These are phyloP conservation scores for Furcasterigmium furcatum DNA, from an alignment of 2,329 filamentous ascomycete species.

Conservation along the genomic window DNA sequence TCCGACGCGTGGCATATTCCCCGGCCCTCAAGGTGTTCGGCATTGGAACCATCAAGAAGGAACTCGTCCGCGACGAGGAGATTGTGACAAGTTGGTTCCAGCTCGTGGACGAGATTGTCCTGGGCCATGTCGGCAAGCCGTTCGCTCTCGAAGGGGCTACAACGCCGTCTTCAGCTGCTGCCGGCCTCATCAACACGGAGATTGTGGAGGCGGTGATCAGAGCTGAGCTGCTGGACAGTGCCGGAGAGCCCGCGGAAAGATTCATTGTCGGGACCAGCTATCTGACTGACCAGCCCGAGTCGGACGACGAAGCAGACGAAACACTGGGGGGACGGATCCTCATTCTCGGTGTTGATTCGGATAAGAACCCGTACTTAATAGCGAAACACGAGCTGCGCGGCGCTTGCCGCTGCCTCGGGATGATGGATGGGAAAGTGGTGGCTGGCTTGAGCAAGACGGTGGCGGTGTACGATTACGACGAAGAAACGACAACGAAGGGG, in stretches of 20 bases:
- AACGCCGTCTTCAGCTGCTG: background rate
- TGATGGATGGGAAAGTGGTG: conserved; percentile 75
- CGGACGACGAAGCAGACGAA: conserved; percentile 34
- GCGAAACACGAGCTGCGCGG: conserved; percentile 69
- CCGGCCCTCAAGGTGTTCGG: conserved; percentile 76
- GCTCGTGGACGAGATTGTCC: conserved; percentile 86
- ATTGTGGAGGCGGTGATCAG: conserved; percentile 82
- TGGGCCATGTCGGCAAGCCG: conserved; percentile 70
- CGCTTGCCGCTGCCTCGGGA: conserved; percentile 74
- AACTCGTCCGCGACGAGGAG: conserved; percentile 69
- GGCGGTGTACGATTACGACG: conserved; percentile 51
- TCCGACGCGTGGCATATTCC: conserved; percentile 84
- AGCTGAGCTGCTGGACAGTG: conserved; percentile 62
- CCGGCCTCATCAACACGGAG: conserved; percentile 42
- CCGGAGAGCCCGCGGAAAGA: conserved; percentile 61
- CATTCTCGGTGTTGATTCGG: conserved; percentile 76
- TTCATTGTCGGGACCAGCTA: conserved; percentile 92
- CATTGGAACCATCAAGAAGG: conserved; percentile 78
- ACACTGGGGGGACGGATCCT: conserved; percentile 66
- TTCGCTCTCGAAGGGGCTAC: conserved; percentile 49
- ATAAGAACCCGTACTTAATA: conserved; percentile 70
- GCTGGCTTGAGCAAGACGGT: conserved; percentile 89
- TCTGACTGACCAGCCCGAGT: conserved; percentile 56
- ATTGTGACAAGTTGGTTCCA: conserved; percentile 76
- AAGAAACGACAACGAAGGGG: conserved; percentile 52